Percentiles rank a stretch among this genome's conserved stretches.
Evolutionary conservation across 495 filamentous ascomycete genomes (phyloP).

Genomic region (Collariella sp.): DNA sequence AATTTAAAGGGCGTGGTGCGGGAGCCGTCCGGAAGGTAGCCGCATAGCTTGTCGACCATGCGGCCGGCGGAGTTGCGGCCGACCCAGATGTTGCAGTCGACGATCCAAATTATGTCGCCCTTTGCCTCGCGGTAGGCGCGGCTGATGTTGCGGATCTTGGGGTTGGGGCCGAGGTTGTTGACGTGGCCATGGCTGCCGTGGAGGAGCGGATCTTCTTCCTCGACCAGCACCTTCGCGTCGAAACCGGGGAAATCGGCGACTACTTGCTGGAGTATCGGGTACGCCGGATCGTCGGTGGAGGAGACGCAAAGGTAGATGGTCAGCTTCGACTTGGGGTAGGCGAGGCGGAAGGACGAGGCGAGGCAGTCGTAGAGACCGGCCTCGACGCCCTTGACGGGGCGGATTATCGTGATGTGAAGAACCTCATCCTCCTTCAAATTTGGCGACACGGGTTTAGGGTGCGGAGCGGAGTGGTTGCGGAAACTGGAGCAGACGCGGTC

Average conservation of each 20-base stretch:
- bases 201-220: conserved; percentile 76
- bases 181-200: conserved; percentile 42
- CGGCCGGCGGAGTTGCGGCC: conserved; percentile 65
- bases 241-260: conserved; percentile 61
- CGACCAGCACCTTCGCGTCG: conserved; percentile 70
- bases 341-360: conserved; percentile 76
- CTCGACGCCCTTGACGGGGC: conserved; percentile 89
- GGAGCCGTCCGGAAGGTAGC: conserved; percentile 41
- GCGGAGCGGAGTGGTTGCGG: conserved; percentile 41
- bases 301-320: conserved; percentile 80
- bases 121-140: conserved; percentile 89
- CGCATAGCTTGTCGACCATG: conserved; percentile 81
- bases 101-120: conserved; percentile 86
- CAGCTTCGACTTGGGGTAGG: conserved; percentile 68
- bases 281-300: conserved; percentile 67
- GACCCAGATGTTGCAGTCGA: conserved; percentile 97
- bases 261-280: conserved; percentile 61
- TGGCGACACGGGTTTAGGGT: conserved; percentile 36
- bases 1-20: conserved; percentile 68
- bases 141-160: conserved; percentile 96
- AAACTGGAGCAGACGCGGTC: conserved; percentile 31
- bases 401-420: conserved; percentile 86
- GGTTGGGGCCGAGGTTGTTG: conserved; percentile 79
- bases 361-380: conserved; percentile 86
- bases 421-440: conserved; percentile 37